A percentile compares a stretch with the other conserved stretches of the same genome.
Evolutionary conservation across 2,329 filamentous ascomycete genomes (phyloP).

Genomic region (Cytospora chrysosperma): DNA sequence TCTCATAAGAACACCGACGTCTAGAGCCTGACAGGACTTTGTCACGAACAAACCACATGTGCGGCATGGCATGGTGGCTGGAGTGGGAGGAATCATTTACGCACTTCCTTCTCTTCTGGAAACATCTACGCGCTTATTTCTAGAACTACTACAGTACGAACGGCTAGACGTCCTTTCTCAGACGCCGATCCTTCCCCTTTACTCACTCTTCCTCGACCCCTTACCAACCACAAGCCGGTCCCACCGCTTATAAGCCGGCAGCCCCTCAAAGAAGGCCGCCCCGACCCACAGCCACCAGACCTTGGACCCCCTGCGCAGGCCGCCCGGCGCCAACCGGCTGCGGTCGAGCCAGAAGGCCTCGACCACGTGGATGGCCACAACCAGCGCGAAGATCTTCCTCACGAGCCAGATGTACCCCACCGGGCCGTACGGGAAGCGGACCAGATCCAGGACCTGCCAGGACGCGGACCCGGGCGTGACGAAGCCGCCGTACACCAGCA

Average conservation of each 20-base stretch:
- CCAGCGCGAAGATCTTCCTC: conserved; percentile 54
- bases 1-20: no score
- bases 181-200: not conserved
- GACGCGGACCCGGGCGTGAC: conserved; percentile 45
- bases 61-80: no score
- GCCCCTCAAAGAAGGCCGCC: conserved; percentile 55
- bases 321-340: conserved; percentile 46
- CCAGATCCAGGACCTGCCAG: conserved; percentile 49
- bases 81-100: not conserved
- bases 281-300: conserved; percentile 57
- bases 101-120: no score
- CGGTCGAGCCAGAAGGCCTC: conserved; percentile 60
- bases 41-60: no score
- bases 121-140: not conserved
- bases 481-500: conserved; percentile 14
- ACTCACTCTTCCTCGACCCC: conserved; percentile 10
- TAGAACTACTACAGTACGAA: no score
- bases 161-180: not conserved
- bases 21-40: no score
- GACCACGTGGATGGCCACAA: conserved; percentile 62
- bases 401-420: conserved; percentile 58
- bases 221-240: conserved; percentile 44
- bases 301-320: conserved; percentile 44
- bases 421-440: conserved; percentile 56
- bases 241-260: conserved; percentile 49